These are phyloP conservation scores for Amphicarpaea edgeworthii DNA, from an alignment of 306 rosid species.

Conservation along the genomic window DNA sequence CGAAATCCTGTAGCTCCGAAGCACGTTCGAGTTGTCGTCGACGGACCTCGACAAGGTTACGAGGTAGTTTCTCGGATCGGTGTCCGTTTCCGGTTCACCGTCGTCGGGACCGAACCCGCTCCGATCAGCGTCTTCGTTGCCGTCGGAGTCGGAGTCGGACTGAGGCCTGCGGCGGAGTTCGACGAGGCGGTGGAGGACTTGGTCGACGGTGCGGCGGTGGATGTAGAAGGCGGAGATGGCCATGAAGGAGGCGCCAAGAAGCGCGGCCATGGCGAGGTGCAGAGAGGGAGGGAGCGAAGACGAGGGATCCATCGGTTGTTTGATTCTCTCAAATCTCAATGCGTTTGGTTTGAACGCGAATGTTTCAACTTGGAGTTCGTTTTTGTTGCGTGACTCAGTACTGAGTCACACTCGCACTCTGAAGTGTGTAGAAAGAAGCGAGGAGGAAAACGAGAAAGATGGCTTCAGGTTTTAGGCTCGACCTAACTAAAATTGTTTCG, in stretches of 20 bases:
- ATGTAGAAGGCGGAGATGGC: constrained; percentile 86
- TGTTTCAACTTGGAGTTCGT: neutral
- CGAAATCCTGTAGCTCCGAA: constrained; percentile 56
- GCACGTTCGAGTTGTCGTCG: constrained; percentile 52
- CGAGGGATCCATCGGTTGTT: constrained; percentile 57
- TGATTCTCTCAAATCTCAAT: no score
- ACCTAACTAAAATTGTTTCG: neutral
- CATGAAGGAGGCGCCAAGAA: constrained; percentile 80
- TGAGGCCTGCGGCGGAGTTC: constrained; percentile 61
- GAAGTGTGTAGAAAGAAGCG: neutral
- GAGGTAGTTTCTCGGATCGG: constrained; percentile 34
- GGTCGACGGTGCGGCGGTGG: constrained; percentile 84
- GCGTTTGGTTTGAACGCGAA: neutral
- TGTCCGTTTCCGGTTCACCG: constrained; percentile 33
- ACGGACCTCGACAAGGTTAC: constrained; percentile 53
- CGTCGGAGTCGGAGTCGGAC: neutral
- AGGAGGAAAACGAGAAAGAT: neutral
- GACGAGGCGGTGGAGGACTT: constrained; percentile 68
- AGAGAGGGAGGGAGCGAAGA: constrained; percentile 59
- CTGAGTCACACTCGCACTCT: neutral
- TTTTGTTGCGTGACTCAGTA: neutral
- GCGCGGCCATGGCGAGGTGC: constrained; percentile 79
- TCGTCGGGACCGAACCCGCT: constrained; percentile 39
- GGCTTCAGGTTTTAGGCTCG: neutral
- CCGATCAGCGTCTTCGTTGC: constrained; percentile 22